These are phyloP conservation scores for Fusarium neocosmosporiellum DNA, from an alignment of 2,329 filamentous ascomycete species.

Conservation along the genomic window DNA sequence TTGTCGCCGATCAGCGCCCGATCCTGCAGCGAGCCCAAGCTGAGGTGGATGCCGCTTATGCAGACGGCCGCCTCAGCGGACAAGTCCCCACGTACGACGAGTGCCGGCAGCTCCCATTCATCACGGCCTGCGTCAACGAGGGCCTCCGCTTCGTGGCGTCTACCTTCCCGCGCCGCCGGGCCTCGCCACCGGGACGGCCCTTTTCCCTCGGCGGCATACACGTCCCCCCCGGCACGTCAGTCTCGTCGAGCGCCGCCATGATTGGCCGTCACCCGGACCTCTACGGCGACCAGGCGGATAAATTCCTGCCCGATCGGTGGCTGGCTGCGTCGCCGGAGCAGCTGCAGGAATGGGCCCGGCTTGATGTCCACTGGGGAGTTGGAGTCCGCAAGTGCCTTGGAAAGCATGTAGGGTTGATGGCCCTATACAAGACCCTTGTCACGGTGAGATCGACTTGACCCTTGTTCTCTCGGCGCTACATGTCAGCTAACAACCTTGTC, in stretches of 20 bases:
- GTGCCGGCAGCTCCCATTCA: background rate
- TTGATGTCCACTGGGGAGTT: background rate
- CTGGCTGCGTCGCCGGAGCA: background rate
- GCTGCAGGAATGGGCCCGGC: background rate
- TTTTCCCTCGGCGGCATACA: background rate
- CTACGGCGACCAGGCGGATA: background rate
- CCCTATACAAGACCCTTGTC: background rate
- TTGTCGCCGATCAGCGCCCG: background rate
- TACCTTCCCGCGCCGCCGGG: background rate
- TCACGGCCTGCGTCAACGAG: background rate
- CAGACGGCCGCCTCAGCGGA: background rate
- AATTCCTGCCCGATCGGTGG: background rate
- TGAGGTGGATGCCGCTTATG: background rate
- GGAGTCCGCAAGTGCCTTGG: background rate
- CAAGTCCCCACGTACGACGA: background rate
- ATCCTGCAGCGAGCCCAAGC: background rate
- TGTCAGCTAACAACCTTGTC: background rate
- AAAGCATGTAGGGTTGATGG: background rate
- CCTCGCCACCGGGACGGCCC: background rate
- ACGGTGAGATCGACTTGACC: background rate
- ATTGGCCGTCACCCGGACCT: background rate
- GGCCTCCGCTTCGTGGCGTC: background rate
- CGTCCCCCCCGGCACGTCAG: background rate
- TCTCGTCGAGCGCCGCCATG: background rate
- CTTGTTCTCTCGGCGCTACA: background rate